A percentile compares a stretch with the other conserved stretches of the same genome.
These are phyloP conservation scores for Ogataea pini DNA, from an alignment of 805 yeast genomes.

Conservation along the genomic window DNA sequence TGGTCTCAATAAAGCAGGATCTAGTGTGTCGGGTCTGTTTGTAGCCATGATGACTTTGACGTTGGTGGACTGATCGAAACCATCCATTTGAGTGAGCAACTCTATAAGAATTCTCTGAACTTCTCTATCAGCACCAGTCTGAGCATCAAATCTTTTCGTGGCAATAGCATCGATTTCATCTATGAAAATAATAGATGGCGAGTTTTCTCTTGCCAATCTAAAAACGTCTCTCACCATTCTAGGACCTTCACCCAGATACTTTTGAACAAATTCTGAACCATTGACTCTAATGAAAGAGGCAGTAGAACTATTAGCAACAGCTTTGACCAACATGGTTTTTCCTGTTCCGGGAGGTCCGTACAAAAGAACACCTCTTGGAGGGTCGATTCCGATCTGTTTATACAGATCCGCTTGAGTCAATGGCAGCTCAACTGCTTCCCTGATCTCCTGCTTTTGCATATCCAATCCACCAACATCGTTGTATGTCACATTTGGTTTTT, in stretches of 20 bases:
- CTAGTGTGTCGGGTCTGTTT: constrained; percentile 98
- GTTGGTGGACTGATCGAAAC: constrained; percentile 92
- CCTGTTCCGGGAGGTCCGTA: constrained; percentile 99
- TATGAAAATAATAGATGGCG: constrained; percentile 95
- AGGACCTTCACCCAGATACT: constrained; percentile 98
- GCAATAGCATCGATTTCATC: constrained; percentile 99
- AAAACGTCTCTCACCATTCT: constrained; percentile 99
- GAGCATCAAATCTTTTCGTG: constrained; percentile 98
- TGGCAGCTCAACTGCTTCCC: constrained; percentile 98
- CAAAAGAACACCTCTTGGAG: constrained; percentile 95
- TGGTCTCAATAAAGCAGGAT: constrained; percentile 97
- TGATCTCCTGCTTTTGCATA: constrained; percentile 98
- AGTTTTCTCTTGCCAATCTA: constrained; percentile 93
- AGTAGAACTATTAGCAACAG: constrained; percentile 95
- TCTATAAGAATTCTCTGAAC: constrained; percentile 97
- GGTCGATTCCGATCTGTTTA: constrained; percentile 97
- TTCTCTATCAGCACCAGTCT: constrained; percentile 99
- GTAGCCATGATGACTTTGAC: constrained; percentile 99
- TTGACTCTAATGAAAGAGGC: constrained; percentile 96
- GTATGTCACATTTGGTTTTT: constrained; percentile 88
- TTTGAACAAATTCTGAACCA: constrained; percentile 98
- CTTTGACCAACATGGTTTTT: constrained; percentile 97
- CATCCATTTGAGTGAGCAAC: constrained; percentile 97
- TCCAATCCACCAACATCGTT: constrained; percentile 99
- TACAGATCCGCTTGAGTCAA: constrained; percentile 93